Evolutionary conservation across 1,284 basidiomycete species (phyloP).

Genomic region (Trametes sp.): DNA sequence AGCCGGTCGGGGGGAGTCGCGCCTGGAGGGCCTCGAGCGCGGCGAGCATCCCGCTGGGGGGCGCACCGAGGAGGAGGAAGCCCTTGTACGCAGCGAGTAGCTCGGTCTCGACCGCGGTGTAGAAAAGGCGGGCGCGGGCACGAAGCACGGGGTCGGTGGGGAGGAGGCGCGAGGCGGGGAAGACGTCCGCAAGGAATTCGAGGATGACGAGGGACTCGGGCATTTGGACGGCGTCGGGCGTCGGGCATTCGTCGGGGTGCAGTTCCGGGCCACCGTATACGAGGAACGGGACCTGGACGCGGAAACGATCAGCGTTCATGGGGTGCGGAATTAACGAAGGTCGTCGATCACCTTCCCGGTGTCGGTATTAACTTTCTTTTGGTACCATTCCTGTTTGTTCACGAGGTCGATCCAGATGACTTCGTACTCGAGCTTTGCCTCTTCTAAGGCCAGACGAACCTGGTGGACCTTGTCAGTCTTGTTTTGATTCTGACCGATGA

Average conservation of each 20-base stretch:
- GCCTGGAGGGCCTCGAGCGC: constrained; percentile 43
- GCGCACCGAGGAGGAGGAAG: constrained; percentile 45
- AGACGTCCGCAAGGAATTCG: constrained; percentile 53
- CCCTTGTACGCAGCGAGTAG: constrained; percentile 44
- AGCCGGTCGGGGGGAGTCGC: constrained; percentile 41
- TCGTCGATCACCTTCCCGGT: constrained; percentile 53
- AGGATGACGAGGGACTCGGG: constrained; percentile 64
- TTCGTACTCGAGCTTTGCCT: constrained; percentile 56
- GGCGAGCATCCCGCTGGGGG: constrained; percentile 48
- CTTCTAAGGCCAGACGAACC: constrained; percentile 56
- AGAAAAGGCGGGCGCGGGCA: constrained; percentile 52
- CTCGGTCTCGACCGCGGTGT: constrained; percentile 56
- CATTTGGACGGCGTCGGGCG: constrained; percentile 48
- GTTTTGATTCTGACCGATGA: too few species aligned
- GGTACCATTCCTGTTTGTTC: constrained; percentile 73
- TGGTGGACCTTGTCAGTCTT: neutral
- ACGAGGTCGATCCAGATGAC: constrained; percentile 62
- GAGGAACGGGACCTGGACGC: constrained; percentile 52
- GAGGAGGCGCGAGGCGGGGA: constrained; percentile 23
- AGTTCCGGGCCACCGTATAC: constrained; percentile 62
- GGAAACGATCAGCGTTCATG: neutral
- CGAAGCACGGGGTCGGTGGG: constrained; percentile 21
- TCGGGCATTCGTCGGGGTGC: constrained; percentile 51
- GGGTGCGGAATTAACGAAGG: neutral
- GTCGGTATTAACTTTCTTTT: constrained; percentile 63